Evolutionary conservation across 805 yeast genomes (phyloP).

Genomic region (Ogataea parapolymorpha): DNA sequence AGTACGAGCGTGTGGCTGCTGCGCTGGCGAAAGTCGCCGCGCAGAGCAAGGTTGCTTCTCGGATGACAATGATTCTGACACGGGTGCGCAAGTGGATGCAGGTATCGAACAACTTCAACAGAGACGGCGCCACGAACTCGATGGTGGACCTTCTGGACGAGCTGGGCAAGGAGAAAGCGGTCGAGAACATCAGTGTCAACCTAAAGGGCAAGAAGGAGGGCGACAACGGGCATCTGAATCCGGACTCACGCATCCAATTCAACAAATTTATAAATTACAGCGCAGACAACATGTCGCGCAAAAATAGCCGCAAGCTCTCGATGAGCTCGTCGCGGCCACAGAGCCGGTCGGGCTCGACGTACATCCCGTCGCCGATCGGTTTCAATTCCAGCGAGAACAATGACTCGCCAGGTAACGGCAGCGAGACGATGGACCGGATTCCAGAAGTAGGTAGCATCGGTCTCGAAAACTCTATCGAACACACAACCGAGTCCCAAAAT

Average conservation of each 20-base stretch:
- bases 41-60: constrained; percentile 32
- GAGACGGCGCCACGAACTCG: constrained; percentile 52
- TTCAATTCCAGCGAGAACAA: constrained; percentile 12
- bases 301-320: constrained; percentile 1
- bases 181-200: constrained; percentile 32
- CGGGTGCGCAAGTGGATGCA: constrained; percentile 40
- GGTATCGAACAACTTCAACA: constrained; percentile 37
- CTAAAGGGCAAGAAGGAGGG: constrained; percentile 23
- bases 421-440: not conserved
- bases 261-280: constrained; percentile 28
- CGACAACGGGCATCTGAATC: constrained; percentile 27
- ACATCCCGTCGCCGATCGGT: constrained; percentile 34
- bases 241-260: constrained; percentile 30
- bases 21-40: constrained; percentile 24
- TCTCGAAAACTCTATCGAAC: constrained; percentile 7
- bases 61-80: constrained; percentile 34
- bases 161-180: constrained; percentile 47
- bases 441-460: not conserved
- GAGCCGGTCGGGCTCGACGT: constrained; percentile 13
- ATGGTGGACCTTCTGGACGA: constrained; percentile 52
- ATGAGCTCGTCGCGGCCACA: not conserved
- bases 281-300: constrained; percentile 18
- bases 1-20: constrained; percentile 27
- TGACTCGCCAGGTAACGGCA: not conserved
- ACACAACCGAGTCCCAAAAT: constrained; percentile 20